Conservation (phyloP, 1,284 basidiomycete genomes). For the Boletellus deceptivus region DNA sequence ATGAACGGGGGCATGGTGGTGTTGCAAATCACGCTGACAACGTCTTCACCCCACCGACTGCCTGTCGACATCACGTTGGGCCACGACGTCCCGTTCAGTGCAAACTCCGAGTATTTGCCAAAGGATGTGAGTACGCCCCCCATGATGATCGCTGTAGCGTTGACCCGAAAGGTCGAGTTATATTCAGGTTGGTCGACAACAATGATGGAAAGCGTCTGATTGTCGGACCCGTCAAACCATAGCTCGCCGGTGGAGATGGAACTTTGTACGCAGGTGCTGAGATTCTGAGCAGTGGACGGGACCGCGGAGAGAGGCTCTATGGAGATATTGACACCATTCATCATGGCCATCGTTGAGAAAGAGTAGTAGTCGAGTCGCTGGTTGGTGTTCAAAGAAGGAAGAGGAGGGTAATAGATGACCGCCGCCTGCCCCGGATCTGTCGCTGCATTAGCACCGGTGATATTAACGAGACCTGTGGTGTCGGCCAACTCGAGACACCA, state of each 20-base stretch:
- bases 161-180: constrained; percentile 1
- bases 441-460: not conserved
- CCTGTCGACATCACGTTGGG: constrained; percentile 12
- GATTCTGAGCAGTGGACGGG: constrained; percentile 12
- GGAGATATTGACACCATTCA: constrained; percentile 21
- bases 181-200: not conserved
- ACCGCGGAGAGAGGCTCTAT: constrained; percentile 12
- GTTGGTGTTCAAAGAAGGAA: not conserved
- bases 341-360: not conserved
- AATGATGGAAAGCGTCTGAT: constrained; percentile 13
- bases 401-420: constrained; percentile 18
- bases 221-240: constrained; percentile 8
- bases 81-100: constrained; percentile 14
- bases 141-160: constrained; percentile 9
- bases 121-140: constrained; percentile 10
- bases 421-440: not conserved
- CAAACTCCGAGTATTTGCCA: constrained; percentile 10
- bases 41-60: constrained; percentile 17
- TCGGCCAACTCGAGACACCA: constrained; percentile 2
- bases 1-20: not conserved
- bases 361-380: not conserved
- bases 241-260: not conserved
- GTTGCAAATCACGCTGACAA: constrained; percentile 15
- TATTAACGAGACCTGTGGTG: constrained; percentile 8
- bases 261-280: not conserved